Base-by-base conservation (phyloP, 108 stramenopile species). In the Parmales sp. region DNA sequence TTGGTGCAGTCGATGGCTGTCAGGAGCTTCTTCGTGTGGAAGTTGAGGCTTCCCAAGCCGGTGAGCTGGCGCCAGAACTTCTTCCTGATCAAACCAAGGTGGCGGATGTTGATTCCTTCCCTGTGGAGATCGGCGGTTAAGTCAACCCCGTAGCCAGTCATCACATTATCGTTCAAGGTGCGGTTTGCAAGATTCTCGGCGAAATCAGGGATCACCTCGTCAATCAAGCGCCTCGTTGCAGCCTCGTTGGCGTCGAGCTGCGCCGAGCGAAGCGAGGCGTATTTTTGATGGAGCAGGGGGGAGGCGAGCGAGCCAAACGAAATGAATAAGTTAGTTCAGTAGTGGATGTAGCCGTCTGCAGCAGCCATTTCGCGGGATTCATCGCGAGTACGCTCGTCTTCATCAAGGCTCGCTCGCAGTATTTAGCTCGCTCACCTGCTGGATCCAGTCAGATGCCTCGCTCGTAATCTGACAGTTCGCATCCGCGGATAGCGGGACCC, bases 61-160 rank as follows among this genome's bases (percentile, higher is more conserved):
- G 72, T 45, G 5, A 84, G 49, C 43, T 39, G 37, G n/a, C 81
- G 64, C 81, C 83, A 82, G 69, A 82, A 77, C 39, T 68, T 28
- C n/a, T 39, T 34, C 13, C 83, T 63, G 37, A 84, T 31, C 19
- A 78, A 46, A 1, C 83, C 83, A 48, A 84, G 38, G 50, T 84
- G 83, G 16, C 83, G 76, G 45, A 84, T 39, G 39, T 75, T 78
- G 19, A 82, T 69, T 38, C 83, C 83, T 20, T 54, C 38, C 13
- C 51, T 37, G 51, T 84, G 83, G 76, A 84, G 41, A 26, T 80
- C 81, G n/a, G 67, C 48, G 9, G 77, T 66, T 1, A 80, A 29
- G 68, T 78, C 77, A 9, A 79, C 26, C 18, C 77, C 75, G 28
- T 37, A 64, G 43, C 34, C 34, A 18, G 31, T 31, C 18, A 34